A percentile compares a stretch with the other conserved stretches of the same genome.
These are phyloP conservation scores for Trichoderma orchidacearum DNA, from an alignment of 495 filamentous ascomycete species.

Conservation along the genomic window DNA sequence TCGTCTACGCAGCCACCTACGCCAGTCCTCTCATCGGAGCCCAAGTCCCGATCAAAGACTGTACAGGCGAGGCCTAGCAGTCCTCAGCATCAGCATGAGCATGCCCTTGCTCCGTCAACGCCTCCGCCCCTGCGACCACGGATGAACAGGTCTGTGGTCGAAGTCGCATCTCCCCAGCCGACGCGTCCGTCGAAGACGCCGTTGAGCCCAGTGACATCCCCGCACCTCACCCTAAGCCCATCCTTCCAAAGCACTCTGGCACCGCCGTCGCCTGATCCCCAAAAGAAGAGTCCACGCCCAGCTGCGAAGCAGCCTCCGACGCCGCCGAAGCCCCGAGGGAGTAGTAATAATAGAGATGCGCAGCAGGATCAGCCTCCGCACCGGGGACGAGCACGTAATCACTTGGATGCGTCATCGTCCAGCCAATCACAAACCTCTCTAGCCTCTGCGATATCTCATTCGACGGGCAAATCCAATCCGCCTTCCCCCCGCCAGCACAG, in stretches of 20 bases:
- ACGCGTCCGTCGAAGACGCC: not conserved
- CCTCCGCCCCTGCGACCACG: not conserved
- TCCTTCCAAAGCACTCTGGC: not conserved
- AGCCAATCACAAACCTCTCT: not conserved
- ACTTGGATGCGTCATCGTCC: not conserved
- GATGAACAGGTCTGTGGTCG: not conserved
- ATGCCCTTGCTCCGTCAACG: not conserved
- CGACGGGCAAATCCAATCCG: not conserved
- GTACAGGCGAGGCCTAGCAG: not conserved
- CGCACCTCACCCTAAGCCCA: not conserved
- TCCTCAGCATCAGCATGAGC: not conserved
- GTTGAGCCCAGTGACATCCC: not conserved
- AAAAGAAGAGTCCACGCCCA: not conserved
- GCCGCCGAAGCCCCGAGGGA: slow-evolving; percentile 3
- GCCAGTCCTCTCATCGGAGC: not conserved
- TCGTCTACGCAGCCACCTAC: not conserved
- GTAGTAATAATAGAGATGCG: not conserved
- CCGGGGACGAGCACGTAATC: not conserved
- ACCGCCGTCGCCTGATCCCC: not conserved
- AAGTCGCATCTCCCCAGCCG: slow-evolving; percentile 1
- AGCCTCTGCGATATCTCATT: not conserved
- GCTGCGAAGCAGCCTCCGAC: not conserved
- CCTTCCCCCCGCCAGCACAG: not conserved
- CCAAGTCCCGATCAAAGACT: not conserved
- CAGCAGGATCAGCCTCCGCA: not conserved